Evolutionary conservation across 371 early-diverging fungal genomes (phyloP).

Genomic region (Zychaea mexicana): DNA sequence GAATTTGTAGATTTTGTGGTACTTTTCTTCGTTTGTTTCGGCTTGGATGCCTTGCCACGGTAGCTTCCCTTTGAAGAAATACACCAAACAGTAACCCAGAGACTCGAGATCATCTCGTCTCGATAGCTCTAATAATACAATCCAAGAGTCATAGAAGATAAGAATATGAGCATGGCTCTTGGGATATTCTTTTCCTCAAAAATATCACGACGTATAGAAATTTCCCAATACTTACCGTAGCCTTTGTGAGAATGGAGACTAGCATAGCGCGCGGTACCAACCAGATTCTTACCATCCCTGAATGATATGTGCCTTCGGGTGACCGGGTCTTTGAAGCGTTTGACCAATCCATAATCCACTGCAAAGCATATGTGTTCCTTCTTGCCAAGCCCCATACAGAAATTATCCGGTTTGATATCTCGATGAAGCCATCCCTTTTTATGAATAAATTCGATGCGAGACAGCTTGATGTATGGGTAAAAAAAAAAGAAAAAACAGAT

Average conservation of each 20-base stretch:
- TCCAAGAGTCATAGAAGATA: not conserved
- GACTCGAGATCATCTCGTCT: conserved; percentile 96
- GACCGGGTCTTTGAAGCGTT: conserved; percentile 81
- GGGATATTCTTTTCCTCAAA: not conserved
- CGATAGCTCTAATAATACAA: conserved; percentile 74
- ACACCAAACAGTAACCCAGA: conserved; percentile 94
- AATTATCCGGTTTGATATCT: conserved; percentile 99
- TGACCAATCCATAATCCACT: conserved; percentile 96
- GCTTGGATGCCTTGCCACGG: conserved; percentile 98
- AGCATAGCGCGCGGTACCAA: not conserved
- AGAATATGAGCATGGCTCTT: no score
- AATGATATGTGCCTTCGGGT: not conserved
- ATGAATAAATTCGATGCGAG: conserved; percentile 93
- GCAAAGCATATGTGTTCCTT: conserved; percentile 51
- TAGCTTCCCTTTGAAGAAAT: conserved; percentile 88
- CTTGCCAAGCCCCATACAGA: conserved; percentile 71
- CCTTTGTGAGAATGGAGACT: not conserved
- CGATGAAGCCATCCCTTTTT: conserved; percentile 96
- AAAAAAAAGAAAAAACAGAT: no score
- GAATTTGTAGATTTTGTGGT: conserved; percentile 90
- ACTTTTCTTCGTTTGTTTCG: conserved; percentile 92
- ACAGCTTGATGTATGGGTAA: no score
- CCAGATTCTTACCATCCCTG: not conserved
- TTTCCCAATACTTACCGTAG: not conserved
- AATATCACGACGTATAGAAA: no score